Evolutionary conservation across 2,329 filamentous ascomycete species (phyloP), one percentile per base, ranked within the genome.

Genomic region (Apiospora marii): DNA sequence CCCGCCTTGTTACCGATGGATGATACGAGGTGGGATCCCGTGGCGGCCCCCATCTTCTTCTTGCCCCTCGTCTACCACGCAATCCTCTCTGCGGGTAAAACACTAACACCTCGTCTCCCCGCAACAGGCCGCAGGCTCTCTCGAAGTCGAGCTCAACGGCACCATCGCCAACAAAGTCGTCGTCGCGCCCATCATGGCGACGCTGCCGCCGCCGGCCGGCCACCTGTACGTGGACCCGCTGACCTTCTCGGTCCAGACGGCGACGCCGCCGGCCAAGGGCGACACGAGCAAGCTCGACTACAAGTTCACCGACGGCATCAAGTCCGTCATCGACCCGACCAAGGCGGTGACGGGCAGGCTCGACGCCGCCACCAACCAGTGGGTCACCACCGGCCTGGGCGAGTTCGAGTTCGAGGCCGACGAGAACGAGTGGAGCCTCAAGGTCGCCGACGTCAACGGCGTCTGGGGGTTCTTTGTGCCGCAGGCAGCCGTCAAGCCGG

Each of bases 381-480:
- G 64, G 68, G 71, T 73, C 46, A 73, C 69, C 16, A 69, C 71
- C 12, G 70, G 70, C 7, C 71, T 75, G 16, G 74, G 74, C 30
- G 74, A 74, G 68, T 74, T 75, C 67, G 74, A 75, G 64, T 74
- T 75, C 51, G 71, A 75, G 67, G 73, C 43, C 16, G 74, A 74
- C 3, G 74, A 75, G 70, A 72, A 74, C 46, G 71, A 74, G 70
- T 72, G 73, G 68, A 74, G 68, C 27, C 67, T 75, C 41, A 73
- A 70, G 22, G 69, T 74, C 34, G 67, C 64, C 27, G 73, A 75
- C 37, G 69, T 75, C 67, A 75, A 75, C 58, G 74, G 74, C 41
- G 73, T 74, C n/a, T 75, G 71, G 70, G 72, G 49, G 1, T n/a
- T 72, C 3, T 72, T 73, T 43, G 72, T 73, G 27, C 72, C 71